Evolutionary conservation across 306 rosid genomes (phyloP), one percentile per base, ranked within the genome.

Genomic region (Clitoria ternatea): DNA sequence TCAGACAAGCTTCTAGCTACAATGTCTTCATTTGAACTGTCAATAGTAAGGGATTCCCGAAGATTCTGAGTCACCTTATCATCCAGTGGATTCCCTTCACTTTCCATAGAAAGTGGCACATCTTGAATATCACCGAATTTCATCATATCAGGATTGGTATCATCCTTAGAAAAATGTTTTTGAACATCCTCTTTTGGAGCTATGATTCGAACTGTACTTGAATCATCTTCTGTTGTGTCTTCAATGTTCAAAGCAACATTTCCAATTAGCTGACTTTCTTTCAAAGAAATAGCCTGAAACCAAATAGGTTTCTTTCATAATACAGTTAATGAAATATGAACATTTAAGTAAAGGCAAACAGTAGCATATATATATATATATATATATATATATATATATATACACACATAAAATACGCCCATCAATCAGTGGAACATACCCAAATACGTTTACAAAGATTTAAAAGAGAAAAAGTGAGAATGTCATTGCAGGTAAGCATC

Each of bases 251-350:
- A 53, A 61, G 79, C 76, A 49, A 87, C 87, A 83, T 80, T 84
- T 63, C 88, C 86, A 13, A 91, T 81, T 20, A 94, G 87, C 85
- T 90, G 95, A 74, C 77, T 89, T 80, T 90, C 98, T 85, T 91
- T 91, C 66, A 80, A 18, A 77, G 88, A 80, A 83, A 94, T 89
- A 20, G 88, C 95, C 98, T 94, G 90, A 80, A 86, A 85, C 66
- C 70, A 78, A 77, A 69, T 27, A 69, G 47, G 63, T 23, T 74
- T 75, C 66, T 60, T 67, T 73, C 55, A 63, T 80, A 47, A 68
- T 53, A 36, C 40, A 33, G 67, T 22, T 17, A 6, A 26, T 40
- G 65, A 47, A 7, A 53, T 54, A 44, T 43, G 49, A 66, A 37
- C 5, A 39, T 30, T 22, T 5, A 14, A 22, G 37, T 29, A 63